phyloP scores from a whole-genome alignment of 495 filamentous ascomycete species.

The Sordaria brevicollis region DNA sequence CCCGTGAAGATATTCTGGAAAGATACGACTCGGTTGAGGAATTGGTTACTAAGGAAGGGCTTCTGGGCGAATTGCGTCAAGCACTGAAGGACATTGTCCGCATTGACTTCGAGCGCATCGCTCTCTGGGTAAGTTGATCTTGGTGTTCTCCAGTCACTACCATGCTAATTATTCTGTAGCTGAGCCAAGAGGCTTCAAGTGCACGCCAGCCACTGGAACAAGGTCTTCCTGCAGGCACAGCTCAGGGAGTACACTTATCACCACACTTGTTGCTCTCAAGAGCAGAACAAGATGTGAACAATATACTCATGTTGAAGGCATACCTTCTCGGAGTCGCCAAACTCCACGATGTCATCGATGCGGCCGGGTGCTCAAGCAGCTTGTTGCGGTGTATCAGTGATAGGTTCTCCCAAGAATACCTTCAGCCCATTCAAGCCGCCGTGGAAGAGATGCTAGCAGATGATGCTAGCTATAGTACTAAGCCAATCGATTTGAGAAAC shows the following conservation, averaged over 20 bases:
- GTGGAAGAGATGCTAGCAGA: slow-evolving; percentile 71
- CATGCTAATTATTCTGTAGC: neutral
- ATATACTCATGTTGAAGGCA: slow-evolving; percentile 35
- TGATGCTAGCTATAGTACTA: slow-evolving; percentile 65
- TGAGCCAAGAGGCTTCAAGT: neutral
- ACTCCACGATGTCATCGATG: slow-evolving; percentile 56
- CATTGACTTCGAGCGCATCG: slow-evolving; percentile 14
- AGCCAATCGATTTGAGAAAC: slow-evolving; percentile 78
- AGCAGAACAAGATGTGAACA: slow-evolving; percentile 15
- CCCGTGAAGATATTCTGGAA: slow-evolving; percentile 45
- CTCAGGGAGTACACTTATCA: slow-evolving; percentile 36
- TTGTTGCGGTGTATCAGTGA: slow-evolving; percentile 57
- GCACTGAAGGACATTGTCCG: slow-evolving; percentile 25
- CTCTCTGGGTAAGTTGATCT: slow-evolving; percentile 8
- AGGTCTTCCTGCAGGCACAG: slow-evolving; percentile 7
- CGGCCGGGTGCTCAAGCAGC: slow-evolving; percentile 44
- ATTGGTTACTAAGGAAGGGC: slow-evolving; percentile 70
- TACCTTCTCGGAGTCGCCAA: slow-evolving; percentile 59
- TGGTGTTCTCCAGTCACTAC: neutral
- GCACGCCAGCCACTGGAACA: slow-evolving; percentile 4
- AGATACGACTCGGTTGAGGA: slow-evolving; percentile 82
- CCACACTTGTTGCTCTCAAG: slow-evolving; percentile 17
- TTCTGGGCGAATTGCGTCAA: slow-evolving; percentile 70
- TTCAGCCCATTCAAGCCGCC: slow-evolving; percentile 46
- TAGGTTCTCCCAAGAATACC: slow-evolving; percentile 54